A percentile compares a stretch with the other conserved stretches of the same genome.
Evolutionary conservation across 345 rosid species (phyloP).

Genomic region (Psidium friedrichsthalianum): DNA sequence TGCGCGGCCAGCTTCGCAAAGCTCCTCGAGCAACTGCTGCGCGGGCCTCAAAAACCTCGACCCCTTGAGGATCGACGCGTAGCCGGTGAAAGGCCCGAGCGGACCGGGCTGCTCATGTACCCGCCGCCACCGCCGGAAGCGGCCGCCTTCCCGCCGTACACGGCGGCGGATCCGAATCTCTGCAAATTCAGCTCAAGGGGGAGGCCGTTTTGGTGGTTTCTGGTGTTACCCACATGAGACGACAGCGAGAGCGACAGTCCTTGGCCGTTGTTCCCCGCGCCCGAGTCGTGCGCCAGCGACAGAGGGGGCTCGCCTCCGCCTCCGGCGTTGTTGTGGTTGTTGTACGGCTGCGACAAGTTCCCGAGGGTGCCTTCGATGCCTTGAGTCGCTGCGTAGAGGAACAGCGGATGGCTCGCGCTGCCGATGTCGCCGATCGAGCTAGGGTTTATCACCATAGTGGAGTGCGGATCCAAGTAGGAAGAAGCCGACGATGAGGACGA

Average conservation of each 20-base stretch:
- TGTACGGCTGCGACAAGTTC: constrained; percentile 21
- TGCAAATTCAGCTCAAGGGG: constrained; percentile 42
- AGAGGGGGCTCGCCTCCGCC: constrained; percentile 32
- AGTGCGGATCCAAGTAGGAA: constrained; percentile 32
- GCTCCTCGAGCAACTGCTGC: constrained; percentile 69
- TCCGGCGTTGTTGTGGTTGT: not conserved
- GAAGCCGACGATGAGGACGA: constrained; percentile 23
- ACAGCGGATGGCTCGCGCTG: constrained; percentile 15
- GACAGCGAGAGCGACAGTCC: constrained; percentile 63
- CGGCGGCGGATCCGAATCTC: constrained; percentile 24
- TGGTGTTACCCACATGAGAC: constrained; percentile 18
- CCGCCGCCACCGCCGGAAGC: constrained; percentile 17
- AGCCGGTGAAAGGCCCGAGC: constrained; percentile 71
- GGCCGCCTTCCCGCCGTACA: constrained; percentile 13
- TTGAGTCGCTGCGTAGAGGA: constrained; percentile 31
- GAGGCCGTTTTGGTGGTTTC: constrained; percentile 13
- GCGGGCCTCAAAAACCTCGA: constrained; percentile 89
- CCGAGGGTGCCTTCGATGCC: constrained; percentile 30
- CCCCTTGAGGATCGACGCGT: constrained; percentile 65
- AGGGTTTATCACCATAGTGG: constrained; percentile 33
- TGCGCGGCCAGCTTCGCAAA: constrained; percentile 56
- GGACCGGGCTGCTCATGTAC: constrained; percentile 44
- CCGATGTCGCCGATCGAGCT: constrained; percentile 26
- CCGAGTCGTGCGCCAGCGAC: constrained; percentile 8
- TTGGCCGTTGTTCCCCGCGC: constrained; percentile 4